A percentile compares a stretch with the other conserved stretches of the same genome.
phyloP scores from a whole-genome alignment of 768 basidiomycete genomes.

The Kwoniella botswanensis region DNA sequence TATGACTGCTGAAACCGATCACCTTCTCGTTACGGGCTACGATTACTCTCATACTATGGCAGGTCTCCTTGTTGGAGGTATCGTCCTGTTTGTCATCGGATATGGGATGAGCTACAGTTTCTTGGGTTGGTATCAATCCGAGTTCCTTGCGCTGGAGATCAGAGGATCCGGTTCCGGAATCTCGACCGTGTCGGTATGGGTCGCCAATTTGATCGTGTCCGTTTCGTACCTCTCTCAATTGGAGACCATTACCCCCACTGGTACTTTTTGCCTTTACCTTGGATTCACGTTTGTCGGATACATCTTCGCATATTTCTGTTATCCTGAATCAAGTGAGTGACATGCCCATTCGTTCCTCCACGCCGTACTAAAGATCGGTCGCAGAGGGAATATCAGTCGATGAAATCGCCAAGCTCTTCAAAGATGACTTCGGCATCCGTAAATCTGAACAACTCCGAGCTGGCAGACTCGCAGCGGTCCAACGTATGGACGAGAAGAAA shows the following conservation, averaged over 20 bases:
- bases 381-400: slow-evolving; percentile 23
- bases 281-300: slow-evolving; percentile 26
- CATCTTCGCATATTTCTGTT: slow-evolving; percentile 32
- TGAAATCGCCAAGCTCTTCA: slow-evolving; percentile 19
- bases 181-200: slow-evolving; percentile 23
- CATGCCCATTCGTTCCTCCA: no score
- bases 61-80: slow-evolving; percentile 26
- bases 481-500: not conserved
- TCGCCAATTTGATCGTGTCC: slow-evolving; percentile 36
- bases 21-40: slow-evolving; percentile 23
- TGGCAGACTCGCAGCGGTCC: not conserved
- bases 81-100: slow-evolving; percentile 25
- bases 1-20: slow-evolving; percentile 32
- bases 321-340: slow-evolving; percentile 30
- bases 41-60: slow-evolving; percentile 23
- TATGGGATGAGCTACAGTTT: slow-evolving; percentile 26
- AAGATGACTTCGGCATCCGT: slow-evolving; percentile 21
- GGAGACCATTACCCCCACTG: slow-evolving; percentile 24
- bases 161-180: slow-evolving; percentile 27
- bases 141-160: slow-evolving; percentile 36
- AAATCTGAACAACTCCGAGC: slow-evolving; percentile 17
- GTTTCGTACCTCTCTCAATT: slow-evolving; percentile 32
- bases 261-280: slow-evolving; percentile 33
- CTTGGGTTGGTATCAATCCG: slow-evolving; percentile 32
- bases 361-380: no score